Percentiles rank a stretch among this genome's conserved stretches.
Conservation (phyloP, 768 basidiomycete species). For the Melanogaster broomeanus region DNA sequence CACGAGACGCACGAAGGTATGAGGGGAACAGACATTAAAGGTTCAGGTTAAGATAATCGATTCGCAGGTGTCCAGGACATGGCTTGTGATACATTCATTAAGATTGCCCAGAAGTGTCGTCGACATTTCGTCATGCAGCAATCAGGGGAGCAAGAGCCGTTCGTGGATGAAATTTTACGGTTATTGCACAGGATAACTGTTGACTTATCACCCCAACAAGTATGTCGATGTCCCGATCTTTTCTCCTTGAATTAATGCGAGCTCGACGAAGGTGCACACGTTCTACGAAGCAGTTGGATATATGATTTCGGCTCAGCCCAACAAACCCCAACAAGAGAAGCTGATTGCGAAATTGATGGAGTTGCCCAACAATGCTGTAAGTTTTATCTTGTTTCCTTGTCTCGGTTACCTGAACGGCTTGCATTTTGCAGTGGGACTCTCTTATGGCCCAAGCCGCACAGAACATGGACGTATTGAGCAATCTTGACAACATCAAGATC, state of each 20-base stretch:
- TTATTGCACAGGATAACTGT: conserved; percentile 91
- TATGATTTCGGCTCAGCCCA: conserved; percentile 99
- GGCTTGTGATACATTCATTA: conserved; percentile 99
- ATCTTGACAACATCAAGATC: conserved; percentile 94
- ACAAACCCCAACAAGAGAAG: conserved; percentile 95
- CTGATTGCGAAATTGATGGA: conserved; percentile 96
- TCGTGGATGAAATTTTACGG: conserved; percentile 95
- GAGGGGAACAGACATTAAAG: background rate
- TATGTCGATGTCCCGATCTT: conserved; percentile 4
- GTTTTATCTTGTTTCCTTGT: conserved; percentile 27
- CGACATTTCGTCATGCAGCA: conserved; percentile 99
- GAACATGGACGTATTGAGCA: conserved; percentile 89
- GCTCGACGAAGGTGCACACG: conserved; percentile 69
- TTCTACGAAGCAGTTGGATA: conserved; percentile 99
- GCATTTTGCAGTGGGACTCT: conserved; percentile 80
- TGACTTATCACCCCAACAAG: conserved; percentile 90
- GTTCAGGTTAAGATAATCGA: conserved; percentile 2
- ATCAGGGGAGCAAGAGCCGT: conserved; percentile 94
- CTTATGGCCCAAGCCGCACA: conserved; percentile 94
- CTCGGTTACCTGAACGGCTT: background rate
- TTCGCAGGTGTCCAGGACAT: conserved; percentile 94
- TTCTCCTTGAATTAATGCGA: conserved; percentile 10
- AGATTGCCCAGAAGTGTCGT: conserved; percentile 98
- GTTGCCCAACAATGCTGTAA: conserved; percentile 91
- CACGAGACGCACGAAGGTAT: conserved; percentile 97